Base-by-base conservation (phyloP, 169 alveolate genomes). In the Cryptosporidium sp. region DNA sequence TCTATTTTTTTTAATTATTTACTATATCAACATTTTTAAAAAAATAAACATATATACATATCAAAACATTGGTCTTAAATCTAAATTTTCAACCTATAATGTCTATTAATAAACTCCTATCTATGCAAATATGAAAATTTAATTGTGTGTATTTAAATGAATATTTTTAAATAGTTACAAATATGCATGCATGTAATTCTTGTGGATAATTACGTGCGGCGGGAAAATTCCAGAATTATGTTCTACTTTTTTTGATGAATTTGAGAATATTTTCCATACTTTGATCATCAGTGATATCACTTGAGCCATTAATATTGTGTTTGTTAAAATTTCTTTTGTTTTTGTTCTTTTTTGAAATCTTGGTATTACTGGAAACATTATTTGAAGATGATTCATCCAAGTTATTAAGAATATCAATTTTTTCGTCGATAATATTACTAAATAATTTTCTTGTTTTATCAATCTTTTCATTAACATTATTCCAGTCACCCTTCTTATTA, bases 391-490 rank as follows among this genome's bases (percentile, higher is more conserved):
- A 21, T 1, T 29, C 52, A 0, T 50, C 29, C 12, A 26, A 9
- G 7, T 71, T 18, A 71, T 71, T 35, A 9, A 43, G 37, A 31
- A 61, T 61, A 29, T 74, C 71, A 31, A 59, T 37, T 58, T 74
- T 37, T 37, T 58, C 71, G 0, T 80, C 75, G 39, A 80, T 59
- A 48, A 80, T 80, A 39, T 59, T 26, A 23, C 74, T 80, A 29
- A 80, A 80, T 23, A 80, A 16, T 65, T 62, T 67, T 18, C 89
- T 59, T 1, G 89, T 80, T 65, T 65, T 80, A 39, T 59, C 75
- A 26, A 62, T 80, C 14, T 80, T 59, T 1, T 61, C 35, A 50
- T 59, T 62, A 16, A 80, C 52, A 48, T 65, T 52, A 35, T 41
- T 59, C 75, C 73, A 80, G 18, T 80, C 70, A 31, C 58, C 86